Base-by-base conservation (phyloP, 768 basidiomycete genomes). In the Auriscalpium vulgare region DNA sequence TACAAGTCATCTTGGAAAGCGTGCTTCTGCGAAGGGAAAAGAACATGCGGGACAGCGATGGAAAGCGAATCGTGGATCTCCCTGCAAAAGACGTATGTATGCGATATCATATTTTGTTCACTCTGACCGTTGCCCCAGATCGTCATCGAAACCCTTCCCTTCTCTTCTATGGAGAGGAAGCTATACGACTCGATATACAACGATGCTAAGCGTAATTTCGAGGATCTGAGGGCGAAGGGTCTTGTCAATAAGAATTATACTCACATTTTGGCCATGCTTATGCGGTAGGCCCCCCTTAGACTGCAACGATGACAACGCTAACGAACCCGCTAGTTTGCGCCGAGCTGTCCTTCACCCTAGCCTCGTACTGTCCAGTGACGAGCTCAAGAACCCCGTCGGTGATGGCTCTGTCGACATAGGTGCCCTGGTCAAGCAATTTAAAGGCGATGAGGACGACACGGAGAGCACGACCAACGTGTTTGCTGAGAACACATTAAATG, bases 321-420 rank as follows among this genome's bases (percentile, higher is more conserved):
- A 29, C 29, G 29, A 29, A 29, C 29, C 29, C 4, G 29, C 8
- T 61, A 93, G 91, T 58, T 70, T 97, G 34, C 87, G 95, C 36
- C 91, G 93, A 54, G 94, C 94, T 9, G 94, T 97, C 4, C 78
- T 97, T 19, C 95, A 97, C 66, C 92, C 95, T 0, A 80, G 80
- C 58, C 81, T 98, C 21, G 91, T 97, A 9, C 72, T 88, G 10
- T 78, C 78, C 10, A 68, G 73, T 6, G 73, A 75, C 36, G 68
- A 72, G 14, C 65, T 69, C 2, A 59, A 69, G 8, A 72, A 72
- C 4, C 62, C 74, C 1, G 63, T 67, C n/a, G 71, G 72, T 10
- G 78, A 75, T 47, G 76, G 74, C 2, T 65, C 64, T 2, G 66
- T 87, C 17, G 77, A 86, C 54, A 73, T 88, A 23, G 77, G 85